Evolutionary conservation across 2,329 filamentous ascomycete species (phyloP), one percentile per base, ranked within the genome.

Genomic region (Colletotrichum sp.): DNA sequence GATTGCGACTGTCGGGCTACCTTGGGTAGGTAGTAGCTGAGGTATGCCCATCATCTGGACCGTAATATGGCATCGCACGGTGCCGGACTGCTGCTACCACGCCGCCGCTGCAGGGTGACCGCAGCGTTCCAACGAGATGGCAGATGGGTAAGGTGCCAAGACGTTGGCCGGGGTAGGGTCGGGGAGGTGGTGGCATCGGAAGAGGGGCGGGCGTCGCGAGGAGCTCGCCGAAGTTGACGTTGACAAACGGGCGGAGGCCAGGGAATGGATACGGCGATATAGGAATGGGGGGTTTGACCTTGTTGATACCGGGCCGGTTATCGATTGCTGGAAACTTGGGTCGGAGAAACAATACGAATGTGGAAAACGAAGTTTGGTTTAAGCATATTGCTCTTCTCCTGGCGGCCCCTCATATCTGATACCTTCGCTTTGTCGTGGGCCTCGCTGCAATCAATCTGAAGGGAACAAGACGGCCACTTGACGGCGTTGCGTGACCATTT

Each of bases 151-250:
- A 64, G 64, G 57, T 68, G 43, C 70, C 64, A 72, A 75, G 73
- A 36, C 57, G 43, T 68, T 64, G 73, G 70, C 39, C 73, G 32
- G 69, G 69, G 63, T 63, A 18, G 24, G 60, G 43, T 74, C 48
- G 74, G 74, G 64, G 64, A 76, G 61, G 65, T 76, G 65, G 71
- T 69, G 59, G 74, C 59, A 69, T 69, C 70, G 65, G 65, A 74
- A 65, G 64, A 73, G 73, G 69, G 64, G 73, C 70, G 32, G 64
- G 55, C 43, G 73, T 67, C 39, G 63, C 5, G 83, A 83, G 1
- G 87, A 89, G 39, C 79, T 90, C 24, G 82, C 82, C 18, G 85
- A 87, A 7, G 81, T 82, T 83, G 60, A 81, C 83, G 81, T 82
- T 83, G 59, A 81, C 83, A 57, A 63, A 73, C 65, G 26, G 55